phyloP scores from a whole-genome alignment of 371 early-diverging fungal genomes.

The Apophysomyces sp. region DNA sequence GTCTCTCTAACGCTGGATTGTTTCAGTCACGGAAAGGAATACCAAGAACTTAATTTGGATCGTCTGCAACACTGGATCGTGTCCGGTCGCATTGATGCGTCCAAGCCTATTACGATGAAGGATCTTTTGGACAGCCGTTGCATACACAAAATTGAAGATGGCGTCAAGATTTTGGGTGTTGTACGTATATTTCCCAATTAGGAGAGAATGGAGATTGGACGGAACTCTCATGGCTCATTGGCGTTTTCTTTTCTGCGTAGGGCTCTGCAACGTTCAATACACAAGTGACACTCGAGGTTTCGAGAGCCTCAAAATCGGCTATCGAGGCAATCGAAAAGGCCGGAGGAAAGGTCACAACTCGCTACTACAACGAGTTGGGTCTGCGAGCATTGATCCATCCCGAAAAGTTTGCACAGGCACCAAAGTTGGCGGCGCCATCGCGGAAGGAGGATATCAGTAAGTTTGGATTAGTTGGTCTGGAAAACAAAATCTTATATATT shows the following conservation, averaged over 20 bases:
- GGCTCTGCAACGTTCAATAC: constrained; percentile 68
- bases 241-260: constrained; percentile 22
- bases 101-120: constrained; percentile 83
- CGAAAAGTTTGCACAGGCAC: constrained; percentile 62
- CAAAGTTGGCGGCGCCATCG: constrained; percentile 35
- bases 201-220: too few species aligned
- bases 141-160: constrained; percentile 81
- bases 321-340: constrained; percentile 80
- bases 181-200: constrained; percentile 48
- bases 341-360: constrained; percentile 84
- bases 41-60: constrained; percentile 82
- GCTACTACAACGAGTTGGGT: constrained; percentile 79
- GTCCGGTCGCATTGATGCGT: constrained; percentile 80
- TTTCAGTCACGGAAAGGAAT: constrained; percentile 61
- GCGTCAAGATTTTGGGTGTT: constrained; percentile 83
- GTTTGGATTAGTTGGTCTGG: not conserved
- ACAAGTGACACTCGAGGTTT: constrained; percentile 82
- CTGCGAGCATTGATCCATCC: constrained; percentile 79
- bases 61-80: constrained; percentile 91
- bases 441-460: constrained; percentile 60
- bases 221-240: too few species aligned
- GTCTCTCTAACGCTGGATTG: too few species aligned
- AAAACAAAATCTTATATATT: not conserved
- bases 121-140: constrained; percentile 75
- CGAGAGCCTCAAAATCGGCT: constrained; percentile 80